Evolutionary conservation across 1,284 basidiomycete genomes (phyloP).

Genomic region (Phlebopus sp.): DNA sequence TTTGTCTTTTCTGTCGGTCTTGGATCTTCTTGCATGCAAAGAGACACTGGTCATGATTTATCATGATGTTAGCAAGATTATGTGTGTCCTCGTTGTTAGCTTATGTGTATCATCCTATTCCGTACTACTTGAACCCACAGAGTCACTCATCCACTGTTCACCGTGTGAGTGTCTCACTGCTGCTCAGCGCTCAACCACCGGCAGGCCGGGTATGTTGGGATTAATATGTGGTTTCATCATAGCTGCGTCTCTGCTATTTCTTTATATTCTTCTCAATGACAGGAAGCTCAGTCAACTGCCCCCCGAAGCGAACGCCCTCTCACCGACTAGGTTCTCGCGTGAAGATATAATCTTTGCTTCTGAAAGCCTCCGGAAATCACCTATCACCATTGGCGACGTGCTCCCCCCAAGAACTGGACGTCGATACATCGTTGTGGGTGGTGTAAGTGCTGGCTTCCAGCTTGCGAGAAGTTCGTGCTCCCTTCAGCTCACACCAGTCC

Average conservation of each 20-base stretch:
- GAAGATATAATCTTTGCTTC: constrained; percentile 39
- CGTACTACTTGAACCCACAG: background rate
- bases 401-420: constrained; percentile 54
- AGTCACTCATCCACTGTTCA: too few relatives aligned
- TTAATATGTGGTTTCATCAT: constrained; percentile 8
- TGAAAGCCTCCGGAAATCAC: constrained; percentile 33
- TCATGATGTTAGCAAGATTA: too few relatives aligned
- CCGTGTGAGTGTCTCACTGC: background rate
- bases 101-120: background rate
- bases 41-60: too few relatives aligned
- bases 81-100: too few relatives aligned
- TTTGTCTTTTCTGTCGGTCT: too few relatives aligned
- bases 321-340: constrained; percentile 45
- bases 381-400: constrained; percentile 27
- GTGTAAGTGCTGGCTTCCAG: constrained; percentile 36
- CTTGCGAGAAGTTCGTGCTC: background rate
- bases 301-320: constrained; percentile 39
- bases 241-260: constrained; percentile 12
- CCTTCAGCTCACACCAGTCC: constrained; percentile 3
- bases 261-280: constrained; percentile 56
- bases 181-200: background rate
- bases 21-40: too few relatives aligned
- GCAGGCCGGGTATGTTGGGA: constrained; percentile 13
- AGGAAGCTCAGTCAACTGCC: constrained; percentile 45
- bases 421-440: constrained; percentile 55